Evolutionary conservation across 169 alveolate genomes (phyloP).

Genomic region (Eimeria tenella): DNA sequence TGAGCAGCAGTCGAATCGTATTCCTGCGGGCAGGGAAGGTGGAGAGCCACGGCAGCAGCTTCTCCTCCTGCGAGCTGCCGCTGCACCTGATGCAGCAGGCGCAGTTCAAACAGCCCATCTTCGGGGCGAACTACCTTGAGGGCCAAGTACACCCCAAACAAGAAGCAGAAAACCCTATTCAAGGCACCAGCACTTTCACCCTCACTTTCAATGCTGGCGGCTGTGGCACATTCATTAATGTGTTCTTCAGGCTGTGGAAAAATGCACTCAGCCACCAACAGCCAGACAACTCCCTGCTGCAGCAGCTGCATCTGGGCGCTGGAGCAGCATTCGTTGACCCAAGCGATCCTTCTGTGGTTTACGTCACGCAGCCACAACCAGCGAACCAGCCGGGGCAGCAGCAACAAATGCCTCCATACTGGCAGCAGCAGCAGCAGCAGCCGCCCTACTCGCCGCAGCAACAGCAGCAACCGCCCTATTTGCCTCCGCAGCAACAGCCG

Average conservation of each 20-base stretch:
- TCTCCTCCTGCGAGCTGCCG: constrained; percentile 69
- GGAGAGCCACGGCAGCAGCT: constrained; percentile 3
- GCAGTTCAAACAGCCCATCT: constrained; percentile 69
- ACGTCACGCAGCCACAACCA: constrained; percentile 74
- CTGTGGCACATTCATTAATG: constrained; percentile 70
- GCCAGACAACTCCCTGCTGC: constrained; percentile 14
- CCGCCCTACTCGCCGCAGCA: not conserved
- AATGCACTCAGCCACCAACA: constrained; percentile 38
- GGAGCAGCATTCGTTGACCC: constrained; percentile 74
- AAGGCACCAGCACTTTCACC: constrained; percentile 28
- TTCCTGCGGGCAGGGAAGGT: constrained; percentile 19
- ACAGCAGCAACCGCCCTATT: not conserved
- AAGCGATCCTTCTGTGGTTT: constrained; percentile 66
- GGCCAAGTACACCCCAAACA: constrained; percentile 60
- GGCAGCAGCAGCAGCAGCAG: constrained; percentile 20
- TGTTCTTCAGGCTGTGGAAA: constrained; percentile 56
- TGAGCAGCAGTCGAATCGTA: constrained; percentile 57
- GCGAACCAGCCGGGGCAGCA: constrained; percentile 39
- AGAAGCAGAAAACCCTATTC: not conserved
- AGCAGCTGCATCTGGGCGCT: constrained; percentile 18
- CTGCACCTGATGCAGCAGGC: constrained; percentile 50
- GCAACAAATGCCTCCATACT: not conserved
- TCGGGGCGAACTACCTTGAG: constrained; percentile 73
- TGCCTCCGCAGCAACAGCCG: not conserved
- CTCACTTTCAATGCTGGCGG: constrained; percentile 76